Base-by-base conservation (phyloP, 2,329 filamentous ascomycete genomes). In the Aureobasidium pullulans region DNA sequence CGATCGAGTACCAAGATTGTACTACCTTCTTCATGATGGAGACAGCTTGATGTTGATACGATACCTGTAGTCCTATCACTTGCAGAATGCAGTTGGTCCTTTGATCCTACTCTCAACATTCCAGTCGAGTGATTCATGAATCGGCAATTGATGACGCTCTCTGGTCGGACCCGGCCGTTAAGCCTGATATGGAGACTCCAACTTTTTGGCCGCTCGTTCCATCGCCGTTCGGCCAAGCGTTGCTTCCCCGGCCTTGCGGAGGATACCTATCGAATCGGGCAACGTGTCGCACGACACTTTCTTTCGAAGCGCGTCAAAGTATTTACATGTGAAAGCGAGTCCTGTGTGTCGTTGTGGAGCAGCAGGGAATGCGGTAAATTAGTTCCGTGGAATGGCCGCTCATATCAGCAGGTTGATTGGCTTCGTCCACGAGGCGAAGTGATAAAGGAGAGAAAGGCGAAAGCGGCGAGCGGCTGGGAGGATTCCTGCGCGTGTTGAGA, bases 261-360 rank as follows among this genome's bases (percentile, higher is more conserved):
- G 23, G 23, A 15, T 52, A 16, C 11, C 9, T 16, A 40, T 54
- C 29, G 50, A 54, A 54, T 54, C 11, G 37, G 50, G 50, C 6
- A 54, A 54, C 8, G 39, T 54, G 50, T 54, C 50, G 50, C 50
- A 34, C 50, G 50, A 42, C 50, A 54, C 49, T 23, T 31, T 44
- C 23, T 23, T 23, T 10, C 19, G 8, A 9, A 31, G 6, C 6
- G 28, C 23, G 6, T 40, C 19, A 31, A 40, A 16, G 34, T 13
- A 23, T 19, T 19, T 32, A 6, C 16, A 19, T 23, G 23, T 23
- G 23, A 23, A 23, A 54, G 39, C 23, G 13, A 53, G 5, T 32
- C 31, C 9, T 37, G 23, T 31, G 32, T 16, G n/a, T n/a, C 10
- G 29, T 9, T 15, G 7, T 32, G 4, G 40, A 42, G 23, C 23